Percentiles rank a stretch among this genome's conserved stretches.
phyloP scores from a whole-genome alignment of 1,139 yeast species.

The Spathaspora jeffriesii region DNA sequence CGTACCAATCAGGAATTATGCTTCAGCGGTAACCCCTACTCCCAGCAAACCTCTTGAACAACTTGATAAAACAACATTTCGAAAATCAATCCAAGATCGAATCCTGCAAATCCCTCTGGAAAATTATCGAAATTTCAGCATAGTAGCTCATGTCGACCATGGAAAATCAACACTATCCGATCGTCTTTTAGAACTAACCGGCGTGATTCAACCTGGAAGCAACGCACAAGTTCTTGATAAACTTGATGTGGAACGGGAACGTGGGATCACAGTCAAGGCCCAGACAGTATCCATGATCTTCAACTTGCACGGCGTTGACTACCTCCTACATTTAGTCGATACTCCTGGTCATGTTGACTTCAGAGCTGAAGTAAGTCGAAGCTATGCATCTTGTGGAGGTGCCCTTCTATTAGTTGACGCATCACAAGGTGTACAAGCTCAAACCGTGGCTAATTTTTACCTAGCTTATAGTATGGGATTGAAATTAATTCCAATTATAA shows the following conservation, averaged over 20 bases:
- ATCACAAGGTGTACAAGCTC: slow-evolving; percentile 96
- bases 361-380: slow-evolving; percentile 88
- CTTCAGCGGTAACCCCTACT: not conserved
- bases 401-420: slow-evolving; percentile 92
- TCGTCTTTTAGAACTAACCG: slow-evolving; percentile 81
- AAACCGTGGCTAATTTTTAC: slow-evolving; percentile 94
- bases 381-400: slow-evolving; percentile 96
- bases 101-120: slow-evolving; percentile 76
- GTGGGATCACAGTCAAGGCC: slow-evolving; percentile 97
- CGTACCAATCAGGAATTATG: slow-evolving; percentile 8
- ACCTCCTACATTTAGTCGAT: slow-evolving; percentile 86
- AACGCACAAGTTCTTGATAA: slow-evolving; percentile 88
- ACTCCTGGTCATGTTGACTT: slow-evolving; percentile 99
- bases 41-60: not conserved
- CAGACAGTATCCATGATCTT: slow-evolving; percentile 96
- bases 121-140: slow-evolving; percentile 86
- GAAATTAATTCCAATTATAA: slow-evolving; percentile 83
- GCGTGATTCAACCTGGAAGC: slow-evolving; percentile 78
- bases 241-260: slow-evolving; percentile 89
- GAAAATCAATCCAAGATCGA: slow-evolving; percentile 47
- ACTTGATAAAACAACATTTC: slow-evolving; percentile 32
- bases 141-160: slow-evolving; percentile 97
- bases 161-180: slow-evolving; percentile 95
- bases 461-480: slow-evolving; percentile 86
- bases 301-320: slow-evolving; percentile 57